Conservation (phyloP, 2,329 filamentous ascomycete species). For the Apiospora sp. region DNA sequence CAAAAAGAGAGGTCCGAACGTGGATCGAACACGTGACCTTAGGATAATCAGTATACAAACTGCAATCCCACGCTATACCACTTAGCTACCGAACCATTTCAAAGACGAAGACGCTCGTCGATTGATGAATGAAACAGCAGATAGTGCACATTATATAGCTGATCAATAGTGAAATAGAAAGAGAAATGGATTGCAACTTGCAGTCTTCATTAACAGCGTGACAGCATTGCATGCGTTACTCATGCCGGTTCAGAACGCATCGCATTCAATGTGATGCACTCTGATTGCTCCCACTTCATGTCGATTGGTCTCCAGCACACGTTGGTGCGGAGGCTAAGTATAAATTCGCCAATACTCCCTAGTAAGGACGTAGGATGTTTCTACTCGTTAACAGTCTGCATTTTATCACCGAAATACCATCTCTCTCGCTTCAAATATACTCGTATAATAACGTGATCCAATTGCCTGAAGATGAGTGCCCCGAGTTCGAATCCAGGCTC, state of each 20-base stretch:
- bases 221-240: neutral
- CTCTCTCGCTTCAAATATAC: too few species aligned
- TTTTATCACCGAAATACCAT: too few species aligned
- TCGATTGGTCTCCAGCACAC: neutral
- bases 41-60: constrained; percentile 16
- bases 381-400: too few species aligned
- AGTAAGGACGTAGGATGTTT: too few species aligned
- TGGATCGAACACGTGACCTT: constrained; percentile 22
- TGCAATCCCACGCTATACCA: constrained; percentile 22
- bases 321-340: too few species aligned
- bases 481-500: neutral
- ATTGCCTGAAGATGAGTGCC: neutral
- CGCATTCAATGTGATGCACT: neutral
- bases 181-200: too few species aligned
- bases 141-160: neutral
- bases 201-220: neutral
- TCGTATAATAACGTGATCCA: neutral
- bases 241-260: neutral
- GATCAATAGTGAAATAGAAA: too few species aligned
- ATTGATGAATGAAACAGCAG: neutral
- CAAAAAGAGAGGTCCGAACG: constrained; percentile 16
- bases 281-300: neutral
- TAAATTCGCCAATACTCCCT: too few species aligned
- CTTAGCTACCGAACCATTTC: constrained; percentile 15
- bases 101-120: too few species aligned